These are phyloP conservation scores for Prunus mongolica DNA, from an alignment of 306 rosid genomes.

Conservation along the genomic window DNA sequence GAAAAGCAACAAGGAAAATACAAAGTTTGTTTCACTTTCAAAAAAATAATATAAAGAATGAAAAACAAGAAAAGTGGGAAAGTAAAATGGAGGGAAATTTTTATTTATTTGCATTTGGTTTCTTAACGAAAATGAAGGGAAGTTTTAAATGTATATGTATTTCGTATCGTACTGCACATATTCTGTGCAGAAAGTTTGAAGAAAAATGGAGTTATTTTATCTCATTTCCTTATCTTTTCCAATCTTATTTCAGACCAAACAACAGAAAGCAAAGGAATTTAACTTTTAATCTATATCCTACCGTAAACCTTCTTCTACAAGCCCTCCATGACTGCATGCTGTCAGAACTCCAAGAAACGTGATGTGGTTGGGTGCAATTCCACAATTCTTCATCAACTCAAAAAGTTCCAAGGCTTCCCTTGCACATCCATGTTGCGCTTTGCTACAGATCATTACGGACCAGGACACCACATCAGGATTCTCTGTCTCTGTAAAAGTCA, in stretches of 20 bases:
- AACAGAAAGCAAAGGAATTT: not conserved
- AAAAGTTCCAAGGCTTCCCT: constrained; percentile 41
- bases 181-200: not conserved
- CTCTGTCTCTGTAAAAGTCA: constrained; percentile 40
- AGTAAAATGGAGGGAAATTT: not conserved
- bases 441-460: constrained; percentile 53
- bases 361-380: constrained; percentile 45
- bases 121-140: not conserved
- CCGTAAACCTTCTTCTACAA: constrained; percentile 45
- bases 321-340: constrained; percentile 67
- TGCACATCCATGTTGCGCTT: constrained; percentile 56
- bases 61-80: not conserved
- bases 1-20: not conserved
- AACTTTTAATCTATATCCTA: not conserved
- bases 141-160: not conserved
- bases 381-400: constrained; percentile 38
- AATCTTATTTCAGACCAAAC: not conserved
- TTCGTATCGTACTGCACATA: not conserved
- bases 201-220: not conserved
- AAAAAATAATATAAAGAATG: too few relatives aligned
- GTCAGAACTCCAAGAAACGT: constrained; percentile 52
- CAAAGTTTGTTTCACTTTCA: not conserved
- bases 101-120: not conserved
- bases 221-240: not conserved
- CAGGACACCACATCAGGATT: constrained; percentile 54